Conservation (phyloP, 257 asterid genomes). For the Gardenia jasminoides region DNA sequence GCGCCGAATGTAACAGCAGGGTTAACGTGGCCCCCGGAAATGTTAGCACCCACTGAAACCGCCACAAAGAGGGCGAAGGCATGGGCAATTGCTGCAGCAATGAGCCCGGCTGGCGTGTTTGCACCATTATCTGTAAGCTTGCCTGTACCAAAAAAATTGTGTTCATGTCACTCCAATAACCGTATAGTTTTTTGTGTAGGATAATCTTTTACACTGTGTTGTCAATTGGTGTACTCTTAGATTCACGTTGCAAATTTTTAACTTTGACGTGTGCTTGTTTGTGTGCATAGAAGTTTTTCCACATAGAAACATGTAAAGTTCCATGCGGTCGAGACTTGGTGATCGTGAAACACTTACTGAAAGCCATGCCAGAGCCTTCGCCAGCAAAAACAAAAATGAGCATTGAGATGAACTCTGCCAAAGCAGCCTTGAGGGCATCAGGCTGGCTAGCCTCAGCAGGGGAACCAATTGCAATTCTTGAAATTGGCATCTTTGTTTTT, state of each 20-base stretch:
- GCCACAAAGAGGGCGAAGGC: slow-evolving; percentile 84
- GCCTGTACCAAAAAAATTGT: slow-evolving; percentile 26
- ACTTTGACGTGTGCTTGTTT: too few relatives aligned
- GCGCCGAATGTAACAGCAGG: slow-evolving; percentile 88
- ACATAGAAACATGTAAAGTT: not conserved
- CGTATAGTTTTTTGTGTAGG: too few relatives aligned
- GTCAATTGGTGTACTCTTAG: too few relatives aligned
- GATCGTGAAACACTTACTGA: slow-evolving; percentile 33
- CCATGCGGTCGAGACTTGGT: not conserved
- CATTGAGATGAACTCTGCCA: slow-evolving; percentile 82
- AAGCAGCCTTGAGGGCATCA: slow-evolving; percentile 69
- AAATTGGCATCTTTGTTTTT: slow-evolving; percentile 51
- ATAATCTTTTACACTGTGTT: too few relatives aligned
- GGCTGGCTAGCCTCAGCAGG: slow-evolving; percentile 66
- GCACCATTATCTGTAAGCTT: slow-evolving; percentile 61
- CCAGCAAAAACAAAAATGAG: slow-evolving; percentile 84
- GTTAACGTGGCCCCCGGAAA: slow-evolving; percentile 84
- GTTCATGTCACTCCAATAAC: not conserved
- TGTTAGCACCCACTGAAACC: slow-evolving; percentile 72
- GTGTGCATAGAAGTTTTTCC: not conserved
- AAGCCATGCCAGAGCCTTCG: slow-evolving; percentile 88
- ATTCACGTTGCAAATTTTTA: too few relatives aligned
- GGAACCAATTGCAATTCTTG: slow-evolving; percentile 57
- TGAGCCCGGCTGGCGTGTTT: slow-evolving; percentile 62
- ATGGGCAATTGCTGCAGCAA: slow-evolving; percentile 65